A percentile compares a stretch with the other conserved stretches of the same genome.
phyloP scores from a whole-genome alignment of 495 filamentous ascomycete species.

The Paragyromitra xinjiangensis region DNA sequence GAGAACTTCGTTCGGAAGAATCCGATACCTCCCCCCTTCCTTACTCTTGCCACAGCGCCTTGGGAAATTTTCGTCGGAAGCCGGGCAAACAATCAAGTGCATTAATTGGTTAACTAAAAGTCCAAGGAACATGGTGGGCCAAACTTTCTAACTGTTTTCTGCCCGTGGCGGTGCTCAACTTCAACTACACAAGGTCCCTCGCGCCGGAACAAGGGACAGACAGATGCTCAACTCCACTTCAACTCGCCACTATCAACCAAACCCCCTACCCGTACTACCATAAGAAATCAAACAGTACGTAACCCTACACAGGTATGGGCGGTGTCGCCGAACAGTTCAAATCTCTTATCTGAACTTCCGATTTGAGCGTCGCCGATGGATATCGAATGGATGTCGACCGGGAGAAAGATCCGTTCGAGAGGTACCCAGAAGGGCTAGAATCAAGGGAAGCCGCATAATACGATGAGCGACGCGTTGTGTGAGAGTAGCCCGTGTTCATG shows the following conservation, averaged over 20 bases:
- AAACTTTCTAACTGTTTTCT: conserved; percentile 15
- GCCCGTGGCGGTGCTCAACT: conserved; percentile 32
- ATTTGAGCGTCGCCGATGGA: not conserved
- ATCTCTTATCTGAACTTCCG: conserved; percentile 11
- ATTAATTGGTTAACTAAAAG: conserved; percentile 1
- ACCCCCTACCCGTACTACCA: conserved; percentile 3
- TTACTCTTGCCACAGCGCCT: not conserved
- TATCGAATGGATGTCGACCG: conserved; percentile 22
- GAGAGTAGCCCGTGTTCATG: conserved; percentile 1
- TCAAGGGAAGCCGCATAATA: not conserved
- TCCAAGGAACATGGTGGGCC: not conserved
- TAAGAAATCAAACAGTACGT: conserved; percentile 5
- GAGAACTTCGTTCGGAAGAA: conserved; percentile 5
- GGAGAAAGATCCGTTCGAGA: not conserved
- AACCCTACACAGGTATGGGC: not conserved
- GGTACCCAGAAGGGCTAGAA: conserved; percentile 2
- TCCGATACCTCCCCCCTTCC: not conserved
- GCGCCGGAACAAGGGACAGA: conserved; percentile 17
- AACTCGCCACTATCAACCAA: conserved; percentile 21
- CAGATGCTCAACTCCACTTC: conserved; percentile 31
- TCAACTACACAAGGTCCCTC: conserved; percentile 11
- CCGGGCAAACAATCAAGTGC: not conserved
- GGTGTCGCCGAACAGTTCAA: not conserved
- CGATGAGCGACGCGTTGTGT: conserved; percentile 3
- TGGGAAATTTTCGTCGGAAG: not conserved